These are phyloP conservation scores for Talaromyces islandicus DNA, from an alignment of 2,329 filamentous ascomycete genomes.

Conservation along the genomic window DNA sequence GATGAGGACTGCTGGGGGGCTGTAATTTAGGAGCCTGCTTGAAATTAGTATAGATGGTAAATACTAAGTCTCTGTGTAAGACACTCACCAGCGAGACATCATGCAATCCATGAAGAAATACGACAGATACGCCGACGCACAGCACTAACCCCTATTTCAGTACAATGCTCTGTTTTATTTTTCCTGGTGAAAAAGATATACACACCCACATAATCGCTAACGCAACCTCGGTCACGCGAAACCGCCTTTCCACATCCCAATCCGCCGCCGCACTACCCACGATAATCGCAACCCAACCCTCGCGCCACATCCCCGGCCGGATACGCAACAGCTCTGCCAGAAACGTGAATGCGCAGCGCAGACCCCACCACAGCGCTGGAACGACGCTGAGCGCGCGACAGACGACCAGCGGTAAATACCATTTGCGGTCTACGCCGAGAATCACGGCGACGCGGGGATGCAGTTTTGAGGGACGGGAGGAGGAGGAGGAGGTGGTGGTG, in stretches of 20 bases:
- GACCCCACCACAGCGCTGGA: constrained; percentile 66
- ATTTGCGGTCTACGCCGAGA: constrained; percentile 64
- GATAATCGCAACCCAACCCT: constrained; percentile 35
- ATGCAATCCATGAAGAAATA: constrained; percentile 81
- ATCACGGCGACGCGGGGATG: constrained; percentile 75
- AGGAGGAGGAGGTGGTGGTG: no score
- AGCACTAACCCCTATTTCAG: constrained; percentile 49
- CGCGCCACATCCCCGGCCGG: constrained; percentile 36
- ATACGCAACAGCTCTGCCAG: constrained; percentile 56
- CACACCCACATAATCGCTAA: constrained; percentile 70
- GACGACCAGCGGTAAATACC: constrained; percentile 67
- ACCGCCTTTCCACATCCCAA: constrained; percentile 43
- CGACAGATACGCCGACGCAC: constrained; percentile 68
- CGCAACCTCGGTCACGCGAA: constrained; percentile 61
- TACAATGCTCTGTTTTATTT: not conserved
- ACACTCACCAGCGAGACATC: constrained; percentile 73
- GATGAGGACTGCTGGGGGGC: constrained; percentile 68
- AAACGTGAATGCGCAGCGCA: constrained; percentile 63
- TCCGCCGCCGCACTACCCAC: constrained; percentile 30
- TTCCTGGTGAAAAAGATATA: no score
- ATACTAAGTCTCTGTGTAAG: no score
- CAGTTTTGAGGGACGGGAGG: constrained; percentile 46
- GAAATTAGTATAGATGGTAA: constrained; percentile 3
- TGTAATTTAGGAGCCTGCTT: constrained; percentile 73
- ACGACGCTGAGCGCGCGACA: constrained; percentile 66